Base-by-base conservation (phyloP, 2,329 filamentous ascomycete genomes). In the Metarhizium brunneum region DNA sequence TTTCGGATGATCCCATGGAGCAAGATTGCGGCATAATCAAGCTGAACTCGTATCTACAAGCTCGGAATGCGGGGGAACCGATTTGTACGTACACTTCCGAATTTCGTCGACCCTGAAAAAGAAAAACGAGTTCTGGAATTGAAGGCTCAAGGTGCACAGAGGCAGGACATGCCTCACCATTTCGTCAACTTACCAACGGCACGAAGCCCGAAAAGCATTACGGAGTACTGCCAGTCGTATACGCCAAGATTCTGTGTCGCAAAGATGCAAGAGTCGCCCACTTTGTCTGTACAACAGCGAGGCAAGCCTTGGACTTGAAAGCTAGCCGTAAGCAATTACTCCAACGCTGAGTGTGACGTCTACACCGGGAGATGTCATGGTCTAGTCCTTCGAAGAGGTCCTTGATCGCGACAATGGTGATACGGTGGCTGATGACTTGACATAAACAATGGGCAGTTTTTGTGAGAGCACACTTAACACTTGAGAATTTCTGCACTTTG, bases 1-100 rank as follows among this genome's bases (percentile, higher is more conserved):
- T 47, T 86, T 86, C 73, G 78, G 79, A 57, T 82, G 70, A 80
- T 43, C 25, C 30, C 14, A 42, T 18, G 10, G 13, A 4, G 36
- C 11, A 29, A 48, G 54, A 16, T 32, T 47, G 30, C 43, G 29
- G 25, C 13, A 30, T 29, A 13, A 30, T 16, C 13, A 43, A 35
- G 35, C 29, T 18, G 36, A 53, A 25, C 25, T 38, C 32, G 18
- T 38, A 48, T 6, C 8, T 30, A 7, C 7, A 2, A 30, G 25
- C 45, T 18, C 13, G 25, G 13, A 48, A 45, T 16, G 16, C n/a
- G 6, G n/a, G n/a, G 6, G n/a, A 45, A 45, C 42, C 4, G n/a
- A 45, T 45, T 18, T 20, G 42, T 20, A 16, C 8, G 18, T 45
- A 20, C 4, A 42, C 14, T 42, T 42, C 14, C 14, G 25, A 25